Conservation (phyloP, 768 basidiomycete species). For the Candolleomyces eurysporus region DNA sequence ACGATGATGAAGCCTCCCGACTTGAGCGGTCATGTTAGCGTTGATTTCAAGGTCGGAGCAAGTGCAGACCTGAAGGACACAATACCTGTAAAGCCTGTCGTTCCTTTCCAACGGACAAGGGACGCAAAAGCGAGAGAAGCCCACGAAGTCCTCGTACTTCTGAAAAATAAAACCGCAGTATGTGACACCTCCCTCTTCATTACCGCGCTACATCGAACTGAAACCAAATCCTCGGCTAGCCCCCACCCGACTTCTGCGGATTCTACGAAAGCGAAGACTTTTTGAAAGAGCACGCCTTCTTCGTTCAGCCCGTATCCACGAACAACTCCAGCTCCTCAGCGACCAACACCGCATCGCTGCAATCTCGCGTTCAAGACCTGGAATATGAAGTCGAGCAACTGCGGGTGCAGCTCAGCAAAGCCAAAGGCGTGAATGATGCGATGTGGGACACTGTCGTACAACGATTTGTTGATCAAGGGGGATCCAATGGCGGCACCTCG, state of each 20-base stretch:
- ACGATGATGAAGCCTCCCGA: constrained; percentile 87
- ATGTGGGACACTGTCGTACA: constrained; percentile 92
- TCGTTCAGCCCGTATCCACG: constrained; percentile 45
- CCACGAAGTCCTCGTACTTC: constrained; percentile 72
- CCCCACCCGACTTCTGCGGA: constrained; percentile 5
- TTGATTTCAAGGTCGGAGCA: constrained; percentile 43
- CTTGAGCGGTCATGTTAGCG: constrained; percentile 74
- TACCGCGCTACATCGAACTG: constrained; percentile 2
- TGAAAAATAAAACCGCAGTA: constrained; percentile 39
- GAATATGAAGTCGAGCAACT: constrained; percentile 69
- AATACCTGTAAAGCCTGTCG: constrained; percentile 64
- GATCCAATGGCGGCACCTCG: constrained; percentile 7
- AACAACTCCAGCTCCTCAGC: constrained; percentile 20
- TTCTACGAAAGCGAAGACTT: constrained; percentile 44
- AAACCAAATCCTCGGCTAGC: not conserved
- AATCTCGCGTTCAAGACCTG: constrained; percentile 62
- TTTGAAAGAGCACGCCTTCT: constrained; percentile 63
- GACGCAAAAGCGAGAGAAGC: constrained; percentile 66
- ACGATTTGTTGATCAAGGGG: constrained; percentile 38
- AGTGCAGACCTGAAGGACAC: constrained; percentile 48
- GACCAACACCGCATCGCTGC: constrained; percentile 38
- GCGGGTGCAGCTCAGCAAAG: constrained; percentile 71
- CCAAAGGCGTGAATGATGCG: constrained; percentile 87
- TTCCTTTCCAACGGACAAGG: constrained; percentile 70
- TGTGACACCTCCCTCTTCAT: constrained; percentile 2